A percentile compares a stretch with the other conserved stretches of the same genome.
phyloP scores from a whole-genome alignment of 768 basidiomycete genomes.

The Macrolepiota dolichaula region DNA sequence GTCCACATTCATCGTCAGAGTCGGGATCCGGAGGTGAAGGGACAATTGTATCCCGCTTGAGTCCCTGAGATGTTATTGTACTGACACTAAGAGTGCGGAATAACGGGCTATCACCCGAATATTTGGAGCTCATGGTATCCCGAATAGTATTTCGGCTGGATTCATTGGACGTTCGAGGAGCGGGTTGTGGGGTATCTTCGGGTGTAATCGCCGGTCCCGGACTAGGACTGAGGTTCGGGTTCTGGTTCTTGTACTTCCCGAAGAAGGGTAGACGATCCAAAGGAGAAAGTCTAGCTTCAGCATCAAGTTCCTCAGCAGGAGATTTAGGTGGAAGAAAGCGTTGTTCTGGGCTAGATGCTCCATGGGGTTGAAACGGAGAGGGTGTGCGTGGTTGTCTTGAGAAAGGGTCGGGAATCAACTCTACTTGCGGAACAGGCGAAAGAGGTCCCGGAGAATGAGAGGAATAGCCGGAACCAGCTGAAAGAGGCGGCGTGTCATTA shows the following conservation, averaged over 20 bases:
- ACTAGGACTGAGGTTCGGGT: conserved; percentile 22
- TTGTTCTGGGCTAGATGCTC: conserved; percentile 13
- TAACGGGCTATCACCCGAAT: conserved; percentile 6
- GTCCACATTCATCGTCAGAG: conserved; percentile 41
- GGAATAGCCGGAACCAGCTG: conserved; percentile 42
- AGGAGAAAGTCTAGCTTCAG: conserved; percentile 11
- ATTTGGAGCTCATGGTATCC: conserved; percentile 1
- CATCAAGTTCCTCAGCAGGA: conserved; percentile 11
- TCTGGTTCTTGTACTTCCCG: conserved; percentile 46
- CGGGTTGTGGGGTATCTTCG: neutral
- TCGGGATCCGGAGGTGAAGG: conserved; percentile 30
- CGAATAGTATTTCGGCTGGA: neutral
- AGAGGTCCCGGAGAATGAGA: conserved; percentile 40
- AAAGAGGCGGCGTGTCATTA: conserved; percentile 42
- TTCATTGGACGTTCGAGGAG: neutral
- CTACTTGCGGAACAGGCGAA: conserved; percentile 37
- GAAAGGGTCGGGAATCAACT: conserved; percentile 19
- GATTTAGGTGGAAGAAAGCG: conserved; percentile 2
- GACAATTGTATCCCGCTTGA: conserved; percentile 4
- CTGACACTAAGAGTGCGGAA: conserved; percentile 14
- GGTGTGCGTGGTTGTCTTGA: conserved; percentile 18
- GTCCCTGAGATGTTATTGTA: conserved; percentile 15
- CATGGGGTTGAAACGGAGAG: conserved; percentile 19
- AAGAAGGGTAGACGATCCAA: conserved; percentile 45
- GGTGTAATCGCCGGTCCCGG: conserved; percentile 4